Base-by-base conservation (phyloP, 1,139 yeast species). In the Lodderomyces parapsilosis region DNA sequence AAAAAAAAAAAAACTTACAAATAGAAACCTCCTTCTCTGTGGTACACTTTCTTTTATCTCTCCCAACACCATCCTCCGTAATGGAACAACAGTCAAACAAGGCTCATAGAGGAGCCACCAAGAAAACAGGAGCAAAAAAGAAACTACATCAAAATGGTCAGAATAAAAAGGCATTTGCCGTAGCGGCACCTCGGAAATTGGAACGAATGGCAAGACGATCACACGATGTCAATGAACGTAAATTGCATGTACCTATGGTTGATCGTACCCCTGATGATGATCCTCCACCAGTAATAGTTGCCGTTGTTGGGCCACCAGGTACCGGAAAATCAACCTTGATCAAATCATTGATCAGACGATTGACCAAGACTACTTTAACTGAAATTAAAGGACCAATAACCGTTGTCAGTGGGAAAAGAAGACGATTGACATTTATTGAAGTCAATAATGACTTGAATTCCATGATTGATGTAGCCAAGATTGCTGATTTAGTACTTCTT, bases 221-320 rank as follows among this genome's bases (percentile, higher is more conserved):
- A 8, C 85, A 86, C 49, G 99, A 93, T 60, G 83, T 83, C 32
- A 84, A 83, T 52, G 99, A 94, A 63, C 83, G 78, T 60, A 86
- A 82, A 60, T 76, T 86, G 58, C 99, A 93, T 72, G 97, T 91
- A 23, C 99, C 99, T 13, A 90, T 93, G 97, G 86, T 93, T 41
- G 96, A 93, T 59, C 76, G 99, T 56, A 90, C 98, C 0, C 98
- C 99, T 0, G 99, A 93, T 45, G 97, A 91, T 56, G 94, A 86
- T 58, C 97, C 99, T 1, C 98, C 99, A 30, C 99, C 99, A 43
- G 86, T 93, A 18, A 83, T 94, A 45, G 89, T 94, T 30, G 97
- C 97, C 0, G 96, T 93, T 6, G 97, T 93, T 14, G 99, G 99
- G 0, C 99, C 99, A 8, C 96, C 96, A 7, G 99, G 99, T 10